Evolutionary conservation across 352 stramenopile species (phyloP), one percentile per base, ranked within the genome.

Genomic region (Pythium periplocum): DNA sequence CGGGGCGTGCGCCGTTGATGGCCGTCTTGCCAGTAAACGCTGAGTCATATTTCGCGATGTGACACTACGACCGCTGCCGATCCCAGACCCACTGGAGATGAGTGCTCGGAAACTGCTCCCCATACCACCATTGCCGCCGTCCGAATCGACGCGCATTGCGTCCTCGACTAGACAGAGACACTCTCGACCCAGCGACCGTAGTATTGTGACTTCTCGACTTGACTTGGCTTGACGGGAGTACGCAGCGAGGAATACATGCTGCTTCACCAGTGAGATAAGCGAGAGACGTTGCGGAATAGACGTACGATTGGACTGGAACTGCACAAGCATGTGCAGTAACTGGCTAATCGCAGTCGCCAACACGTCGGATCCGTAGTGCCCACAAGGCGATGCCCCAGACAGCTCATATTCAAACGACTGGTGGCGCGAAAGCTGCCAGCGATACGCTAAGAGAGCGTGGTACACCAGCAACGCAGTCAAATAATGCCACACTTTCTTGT

Each of bases 401-500:
- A 31, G 12, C 6, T 40, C 44, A 34, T 66, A 54, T 6, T 63
- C 47, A 48, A 41, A 49, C 36, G 63, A 56, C 45, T 46, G 64
- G 37, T 33, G 53, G 7, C 36, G 55, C 2, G 51, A 43, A 48
- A 45, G 45, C 37, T 64, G 48, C 44, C 56, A 49, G 10, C 72
- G 69, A 26, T 70, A 68, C 5, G 42, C 17, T 9, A 83, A n/a
- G 2, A 55, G 41, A 1, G 68, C 26, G 12, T 87, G 77, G 36
- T 74, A 83, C 9, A 86, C 41, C 6, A 83, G 50, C 6, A 87
- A 56, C 1, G 61, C 51, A 12, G 53, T 76, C 6, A 87, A 32
- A 4, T 73, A 38, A 12, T 70, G 55, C 71, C 68, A 69, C 40
- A 47, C 17, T 34, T 10, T 50, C 17, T 9, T 50, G 7, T n/a